phyloP scores from a whole-genome alignment of 1,139 yeast genomes.

The Suhomyces guaymorum region DNA sequence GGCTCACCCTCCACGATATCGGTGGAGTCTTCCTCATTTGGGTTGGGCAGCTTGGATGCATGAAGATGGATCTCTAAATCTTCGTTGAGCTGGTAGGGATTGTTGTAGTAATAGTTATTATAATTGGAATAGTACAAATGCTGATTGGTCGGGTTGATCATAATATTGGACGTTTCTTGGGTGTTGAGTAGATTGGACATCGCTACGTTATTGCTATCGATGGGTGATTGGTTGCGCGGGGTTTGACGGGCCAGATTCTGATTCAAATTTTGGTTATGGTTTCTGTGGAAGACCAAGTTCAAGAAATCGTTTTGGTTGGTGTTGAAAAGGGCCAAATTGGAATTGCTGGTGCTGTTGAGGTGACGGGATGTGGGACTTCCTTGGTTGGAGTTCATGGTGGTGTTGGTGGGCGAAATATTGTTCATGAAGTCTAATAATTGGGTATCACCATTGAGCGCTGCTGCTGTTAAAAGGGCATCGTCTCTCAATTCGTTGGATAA shows the following conservation, averaged over 20 bases:
- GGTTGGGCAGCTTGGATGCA: conserved; percentile 30
- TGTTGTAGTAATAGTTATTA: conserved; percentile 44
- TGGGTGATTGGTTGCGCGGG: conserved; percentile 1
- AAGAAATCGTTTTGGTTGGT: conserved; percentile 43
- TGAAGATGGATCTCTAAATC: conserved; percentile 48
- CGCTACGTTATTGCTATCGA: conserved; percentile 18
- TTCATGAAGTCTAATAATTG: conserved; percentile 58
- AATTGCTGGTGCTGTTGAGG: conserved; percentile 6
- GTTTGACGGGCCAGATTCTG: too few species aligned
- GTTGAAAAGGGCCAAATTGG: conserved; percentile 9
- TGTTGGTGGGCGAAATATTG: conserved; percentile 25
- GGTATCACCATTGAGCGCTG: conserved; percentile 66
- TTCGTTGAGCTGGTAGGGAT: conserved; percentile 45
- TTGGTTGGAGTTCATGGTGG: conserved; percentile 17
- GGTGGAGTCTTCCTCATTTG: conserved; percentile 32
- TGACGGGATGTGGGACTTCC: conserved; percentile 9
- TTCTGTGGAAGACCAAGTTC: conserved; percentile 54
- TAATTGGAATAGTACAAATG: conserved; percentile 43
- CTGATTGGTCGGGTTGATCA: conserved; percentile 40
- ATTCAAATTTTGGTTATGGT: conserved; percentile 16
- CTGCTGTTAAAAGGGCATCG: conserved; percentile 72
- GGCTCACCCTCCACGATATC: conserved; percentile 44
- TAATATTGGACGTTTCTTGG: conserved; percentile 17
- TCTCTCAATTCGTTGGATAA: conserved; percentile 68
- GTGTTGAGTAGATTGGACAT: conserved; percentile 27